These are phyloP conservation scores for Lantana camara DNA, from an alignment of 257 asterid species.

Conservation along the genomic window DNA sequence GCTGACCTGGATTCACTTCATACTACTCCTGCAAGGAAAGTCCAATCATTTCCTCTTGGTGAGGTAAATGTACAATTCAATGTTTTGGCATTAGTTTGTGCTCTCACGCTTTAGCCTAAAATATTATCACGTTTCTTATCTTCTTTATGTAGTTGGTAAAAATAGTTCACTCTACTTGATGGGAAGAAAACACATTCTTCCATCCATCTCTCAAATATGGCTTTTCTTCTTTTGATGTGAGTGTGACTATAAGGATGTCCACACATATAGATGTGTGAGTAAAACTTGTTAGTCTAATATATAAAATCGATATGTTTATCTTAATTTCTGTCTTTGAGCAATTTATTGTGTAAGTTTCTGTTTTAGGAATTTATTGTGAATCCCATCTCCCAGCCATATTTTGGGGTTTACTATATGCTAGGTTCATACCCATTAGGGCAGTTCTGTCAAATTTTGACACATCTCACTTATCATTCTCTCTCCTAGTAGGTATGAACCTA, in stretches of 20 bases:
- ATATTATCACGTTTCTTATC: background rate
- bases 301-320: background rate
- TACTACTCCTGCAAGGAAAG: constrained; percentile 76
- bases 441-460: too few species aligned
- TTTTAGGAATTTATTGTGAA: too few species aligned
- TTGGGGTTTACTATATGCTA: too few species aligned
- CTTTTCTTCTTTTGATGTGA: constrained; percentile 17
- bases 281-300: constrained; percentile 2
- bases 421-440: too few species aligned
- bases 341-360: background rate
- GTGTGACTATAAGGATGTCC: constrained; percentile 5
- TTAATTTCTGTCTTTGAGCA: background rate
- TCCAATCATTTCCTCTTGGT: constrained; percentile 60
- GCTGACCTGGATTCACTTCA: constrained; percentile 87
- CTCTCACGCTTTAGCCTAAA: constrained; percentile 1
- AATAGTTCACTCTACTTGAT: background rate
- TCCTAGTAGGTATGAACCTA: too few species aligned
- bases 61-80: constrained; percentile 46
- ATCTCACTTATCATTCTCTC: too few species aligned
- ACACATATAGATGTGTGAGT: constrained; percentile 1
- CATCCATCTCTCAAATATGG: background rate
- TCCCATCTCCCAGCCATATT: background rate
- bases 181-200: constrained; percentile 3
- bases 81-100: constrained; percentile 18
- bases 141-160: constrained; percentile 8